Percentiles rank a stretch among this genome's conserved stretches.
Conservation (phyloP, 768 basidiomycete species). For the Tulasnella sp. region DNA sequence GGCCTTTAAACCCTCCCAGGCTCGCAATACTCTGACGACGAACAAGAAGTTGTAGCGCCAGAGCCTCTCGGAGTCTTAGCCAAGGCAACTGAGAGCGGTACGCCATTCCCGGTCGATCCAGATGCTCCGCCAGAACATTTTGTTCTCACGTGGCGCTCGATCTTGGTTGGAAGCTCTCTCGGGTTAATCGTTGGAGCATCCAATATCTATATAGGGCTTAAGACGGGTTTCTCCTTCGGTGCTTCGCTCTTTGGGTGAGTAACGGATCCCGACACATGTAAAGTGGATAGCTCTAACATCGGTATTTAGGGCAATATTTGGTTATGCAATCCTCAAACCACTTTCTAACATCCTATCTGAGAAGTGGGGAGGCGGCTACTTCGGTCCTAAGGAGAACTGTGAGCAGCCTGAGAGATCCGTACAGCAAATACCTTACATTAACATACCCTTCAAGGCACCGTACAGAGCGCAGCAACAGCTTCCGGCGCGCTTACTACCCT, state of each 20-base stretch:
- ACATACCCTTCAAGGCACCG: neutral
- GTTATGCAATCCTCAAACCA: conserved; percentile 49
- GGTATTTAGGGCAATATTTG: conserved; percentile 44
- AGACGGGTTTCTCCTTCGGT: conserved; percentile 34
- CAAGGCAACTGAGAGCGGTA: conserved; percentile 1
- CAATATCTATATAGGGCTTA: conserved; percentile 51
- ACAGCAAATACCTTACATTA: neutral
- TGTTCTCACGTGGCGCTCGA: conserved; percentile 27
- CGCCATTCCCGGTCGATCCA: conserved; percentile 45
- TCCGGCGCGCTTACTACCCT: conserved; percentile 46
- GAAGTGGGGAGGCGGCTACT: conserved; percentile 37
- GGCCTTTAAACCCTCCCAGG: neutral
- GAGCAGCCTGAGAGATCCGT: neutral
- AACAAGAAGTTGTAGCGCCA: neutral
- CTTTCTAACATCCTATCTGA: conserved; percentile 29
- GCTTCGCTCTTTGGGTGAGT: conserved; percentile 8
- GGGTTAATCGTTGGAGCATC: conserved; percentile 18
- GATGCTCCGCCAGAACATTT: conserved; percentile 37
- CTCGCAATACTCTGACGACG: neutral
- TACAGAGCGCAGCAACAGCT: conserved; percentile 25
- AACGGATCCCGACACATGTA: neutral
- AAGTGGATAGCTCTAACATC: neutral
- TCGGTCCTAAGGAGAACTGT: conserved; percentile 50
- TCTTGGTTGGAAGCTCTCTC: conserved; percentile 13
- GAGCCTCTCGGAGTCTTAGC: neutral